These are phyloP conservation scores for Mycena rebaudengoi DNA, from an alignment of 768 basidiomycete genomes.

Conservation along the genomic window DNA sequence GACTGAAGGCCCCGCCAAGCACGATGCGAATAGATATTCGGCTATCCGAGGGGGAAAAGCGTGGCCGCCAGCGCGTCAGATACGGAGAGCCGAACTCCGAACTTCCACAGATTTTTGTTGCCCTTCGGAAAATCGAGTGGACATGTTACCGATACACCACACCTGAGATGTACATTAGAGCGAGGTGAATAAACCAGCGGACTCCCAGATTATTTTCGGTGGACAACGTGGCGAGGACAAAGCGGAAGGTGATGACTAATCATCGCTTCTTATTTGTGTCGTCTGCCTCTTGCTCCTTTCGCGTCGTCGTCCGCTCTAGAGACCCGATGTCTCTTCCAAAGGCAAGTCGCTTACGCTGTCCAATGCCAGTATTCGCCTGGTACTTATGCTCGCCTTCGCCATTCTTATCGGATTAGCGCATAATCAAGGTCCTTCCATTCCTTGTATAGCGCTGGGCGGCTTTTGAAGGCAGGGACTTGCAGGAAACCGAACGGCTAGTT, in stretches of 20 bases:
- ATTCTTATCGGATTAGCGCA: constrained; percentile 49
- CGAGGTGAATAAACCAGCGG: not conserved
- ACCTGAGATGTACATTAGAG: not conserved
- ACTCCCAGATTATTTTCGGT: not conserved
- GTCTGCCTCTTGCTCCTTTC: constrained; percentile 4
- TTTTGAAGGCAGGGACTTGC: constrained; percentile 15
- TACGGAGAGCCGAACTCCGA: constrained; percentile 6
- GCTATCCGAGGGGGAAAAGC: no score
- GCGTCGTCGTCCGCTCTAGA: not conserved
- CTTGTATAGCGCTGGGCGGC: constrained; percentile 10
- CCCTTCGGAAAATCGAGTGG: constrained; percentile 5
- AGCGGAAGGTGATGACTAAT: not conserved
- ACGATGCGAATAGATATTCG: no score
- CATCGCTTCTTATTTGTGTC: not conserved
- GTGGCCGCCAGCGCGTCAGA: no score
- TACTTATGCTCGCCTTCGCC: not conserved
- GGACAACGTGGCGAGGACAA: not conserved
- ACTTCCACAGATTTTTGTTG: constrained; percentile 10
- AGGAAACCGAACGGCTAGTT: constrained; percentile 98
- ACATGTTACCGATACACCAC: constrained; percentile 7
- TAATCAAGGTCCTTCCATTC: constrained; percentile 53
- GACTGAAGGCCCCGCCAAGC: no score
- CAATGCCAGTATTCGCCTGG: not conserved
- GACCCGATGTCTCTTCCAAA: constrained; percentile 60
- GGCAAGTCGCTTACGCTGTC: constrained; percentile 38